Conservation (phyloP, 192 early-diverging fungal species). For the Dispira simplex region DNA sequence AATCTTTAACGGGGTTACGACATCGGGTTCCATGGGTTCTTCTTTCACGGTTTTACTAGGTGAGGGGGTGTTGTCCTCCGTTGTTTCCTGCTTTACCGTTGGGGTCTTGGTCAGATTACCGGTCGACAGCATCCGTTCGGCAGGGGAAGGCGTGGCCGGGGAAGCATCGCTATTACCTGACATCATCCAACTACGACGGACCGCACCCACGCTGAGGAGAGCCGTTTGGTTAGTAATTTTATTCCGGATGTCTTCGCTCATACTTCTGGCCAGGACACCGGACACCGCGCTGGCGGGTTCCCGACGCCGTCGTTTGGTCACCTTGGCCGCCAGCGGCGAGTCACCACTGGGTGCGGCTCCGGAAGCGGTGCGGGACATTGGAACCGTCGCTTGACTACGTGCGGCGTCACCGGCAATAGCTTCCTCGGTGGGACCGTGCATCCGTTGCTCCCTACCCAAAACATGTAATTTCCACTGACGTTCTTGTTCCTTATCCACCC, state of each 20-base stretch:
- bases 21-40: no score
- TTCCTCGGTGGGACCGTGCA: constrained; percentile 18
- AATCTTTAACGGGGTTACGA: no score
- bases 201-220: constrained; percentile 33
- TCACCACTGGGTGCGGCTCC: constrained; percentile 17
- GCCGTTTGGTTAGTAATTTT: constrained; percentile 42
- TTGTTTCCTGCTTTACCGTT: no score
- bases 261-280: constrained; percentile 30
- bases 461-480: constrained; percentile 33
- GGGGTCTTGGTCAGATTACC: no score
- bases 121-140: constrained; percentile 13
- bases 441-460: constrained; percentile 24
- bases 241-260: constrained; percentile 30
- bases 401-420: constrained; percentile 2
- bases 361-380: background rate
- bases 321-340: constrained; percentile 5
- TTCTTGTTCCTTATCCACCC: constrained; percentile 48
- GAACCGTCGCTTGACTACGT: background rate
- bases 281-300: constrained; percentile 20
- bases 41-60: no score
- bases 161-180: constrained; percentile 11
- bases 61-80: no score
- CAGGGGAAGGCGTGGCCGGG: background rate
- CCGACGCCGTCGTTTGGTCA: constrained; percentile 15
- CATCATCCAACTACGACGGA: constrained; percentile 40